phyloP scores from a whole-genome alignment of 2,329 filamentous ascomycete species.

The Aspergillus alliaceus region DNA sequence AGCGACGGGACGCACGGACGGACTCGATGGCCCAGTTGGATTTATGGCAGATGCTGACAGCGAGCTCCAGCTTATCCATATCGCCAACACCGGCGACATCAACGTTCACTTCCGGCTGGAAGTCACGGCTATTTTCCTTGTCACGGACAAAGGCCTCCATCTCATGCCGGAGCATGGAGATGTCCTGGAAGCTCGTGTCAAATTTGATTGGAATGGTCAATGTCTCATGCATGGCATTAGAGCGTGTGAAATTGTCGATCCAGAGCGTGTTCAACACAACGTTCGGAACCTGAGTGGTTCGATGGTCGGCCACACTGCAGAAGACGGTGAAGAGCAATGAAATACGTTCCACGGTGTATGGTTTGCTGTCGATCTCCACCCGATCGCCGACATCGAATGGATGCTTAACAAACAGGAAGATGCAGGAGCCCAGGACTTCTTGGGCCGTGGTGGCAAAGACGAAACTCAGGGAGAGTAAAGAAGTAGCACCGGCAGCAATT shows the following conservation, averaged over 20 bases:
- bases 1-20: constrained; percentile 75
- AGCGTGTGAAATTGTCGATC: constrained; percentile 91
- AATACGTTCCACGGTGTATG: constrained; percentile 87
- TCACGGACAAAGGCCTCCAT: constrained; percentile 81
- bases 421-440: constrained; percentile 96
- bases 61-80: constrained; percentile 83
- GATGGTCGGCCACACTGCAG: constrained; percentile 76
- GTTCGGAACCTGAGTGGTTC: constrained; percentile 81
- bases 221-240: constrained; percentile 86
- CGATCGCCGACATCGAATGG: constrained; percentile 95
- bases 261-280: constrained; percentile 88
- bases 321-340: constrained; percentile 93
- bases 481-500: constrained; percentile 84
- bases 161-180: constrained; percentile 79
- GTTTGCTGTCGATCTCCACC: constrained; percentile 70
- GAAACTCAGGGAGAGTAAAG: constrained; percentile 92
- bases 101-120: constrained; percentile 79
- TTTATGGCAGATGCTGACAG: constrained; percentile 86
- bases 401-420: constrained; percentile 98
- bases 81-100: constrained; percentile 76
- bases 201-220: constrained; percentile 79
- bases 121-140: constrained; percentile 86
- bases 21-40: constrained; percentile 88
- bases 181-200: constrained; percentile 84
- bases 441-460: constrained; percentile 89